A percentile compares a stretch with the other conserved stretches of the same genome.
These are phyloP conservation scores for Cryptococcus wingfieldii DNA, from an alignment of 1,284 basidiomycete genomes.

Conservation along the genomic window DNA sequence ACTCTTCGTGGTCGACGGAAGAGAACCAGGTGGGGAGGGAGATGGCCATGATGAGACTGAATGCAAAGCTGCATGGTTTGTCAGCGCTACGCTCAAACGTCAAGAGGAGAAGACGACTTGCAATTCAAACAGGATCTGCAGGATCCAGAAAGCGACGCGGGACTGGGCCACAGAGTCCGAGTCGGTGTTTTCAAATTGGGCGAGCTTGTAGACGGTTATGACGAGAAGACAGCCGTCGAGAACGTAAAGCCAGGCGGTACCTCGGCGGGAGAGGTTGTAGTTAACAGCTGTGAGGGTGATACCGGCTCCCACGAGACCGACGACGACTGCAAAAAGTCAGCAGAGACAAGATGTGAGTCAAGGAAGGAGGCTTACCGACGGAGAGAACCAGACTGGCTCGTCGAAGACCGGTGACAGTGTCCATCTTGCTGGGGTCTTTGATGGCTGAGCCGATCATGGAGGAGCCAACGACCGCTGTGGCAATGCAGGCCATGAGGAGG, in stretches of 20 bases:
- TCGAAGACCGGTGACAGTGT: constrained; percentile 20
- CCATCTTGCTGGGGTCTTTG: constrained; percentile 3
- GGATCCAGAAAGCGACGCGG: constrained; percentile 21
- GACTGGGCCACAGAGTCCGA: constrained; percentile 8
- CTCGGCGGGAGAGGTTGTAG: constrained; percentile 9
- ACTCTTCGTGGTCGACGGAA: background rate
- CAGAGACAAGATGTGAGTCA: background rate
- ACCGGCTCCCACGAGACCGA: constrained; percentile 14
- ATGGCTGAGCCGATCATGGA: constrained; percentile 14
- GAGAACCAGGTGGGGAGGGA: constrained; percentile 17
- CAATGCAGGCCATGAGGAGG: constrained; percentile 21
- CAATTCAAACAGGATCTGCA: constrained; percentile 25
- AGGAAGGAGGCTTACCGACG: constrained; percentile 14
- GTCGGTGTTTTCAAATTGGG: constrained; percentile 4
- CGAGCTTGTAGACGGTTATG: constrained; percentile 13
- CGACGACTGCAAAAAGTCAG: constrained; percentile 1
- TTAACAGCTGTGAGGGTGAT: constrained; percentile 13
- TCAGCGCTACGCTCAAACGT: background rate
- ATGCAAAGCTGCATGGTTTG: constrained; percentile 9
- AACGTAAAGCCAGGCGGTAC: constrained; percentile 7
- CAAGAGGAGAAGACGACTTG: constrained; percentile 3
- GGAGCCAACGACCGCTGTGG: constrained; percentile 20
- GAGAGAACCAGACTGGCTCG: constrained; percentile 19
- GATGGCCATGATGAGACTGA: constrained; percentile 8
- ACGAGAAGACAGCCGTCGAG: constrained; percentile 1